Evolutionary conservation across 768 basidiomycete species (phyloP).

Genomic region (Panaeolus cyanescens): DNA sequence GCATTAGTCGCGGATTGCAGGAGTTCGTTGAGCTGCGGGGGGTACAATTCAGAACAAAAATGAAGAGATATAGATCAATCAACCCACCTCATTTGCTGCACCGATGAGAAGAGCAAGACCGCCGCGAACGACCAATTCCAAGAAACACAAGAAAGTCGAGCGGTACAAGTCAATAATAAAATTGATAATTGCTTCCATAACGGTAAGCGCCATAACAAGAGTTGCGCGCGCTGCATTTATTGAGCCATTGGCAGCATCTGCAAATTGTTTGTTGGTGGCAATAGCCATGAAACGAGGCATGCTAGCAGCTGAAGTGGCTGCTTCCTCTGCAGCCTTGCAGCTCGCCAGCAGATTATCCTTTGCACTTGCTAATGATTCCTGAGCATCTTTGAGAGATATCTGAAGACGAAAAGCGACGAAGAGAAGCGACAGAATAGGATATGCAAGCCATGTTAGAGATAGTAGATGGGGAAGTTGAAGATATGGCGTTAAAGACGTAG

Average conservation of each 20-base stretch:
- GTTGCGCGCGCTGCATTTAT: slow-evolving; percentile 76
- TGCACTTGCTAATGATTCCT: slow-evolving; percentile 66
- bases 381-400: slow-evolving; percentile 68
- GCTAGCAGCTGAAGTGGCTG: slow-evolving; percentile 80
- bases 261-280: slow-evolving; percentile 79
- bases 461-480: slow-evolving; percentile 81
- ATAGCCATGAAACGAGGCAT: slow-evolving; percentile 88
- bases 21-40: slow-evolving; percentile 66
- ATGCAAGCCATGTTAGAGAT: slow-evolving; percentile 89
- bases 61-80: background rate
- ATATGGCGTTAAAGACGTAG: slow-evolving; percentile 69
- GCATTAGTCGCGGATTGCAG: slow-evolving; percentile 58
- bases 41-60: slow-evolving; percentile 1
- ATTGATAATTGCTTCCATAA: slow-evolving; percentile 86
- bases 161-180: slow-evolving; percentile 93
- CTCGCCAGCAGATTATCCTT: slow-evolving; percentile 79
- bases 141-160: slow-evolving; percentile 90
- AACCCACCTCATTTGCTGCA: slow-evolving; percentile 79
- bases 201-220: slow-evolving; percentile 73
- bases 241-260: slow-evolving; percentile 76
- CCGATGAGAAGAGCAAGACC: slow-evolving; percentile 77
- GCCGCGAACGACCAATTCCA: slow-evolving; percentile 87
- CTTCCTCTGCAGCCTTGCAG: slow-evolving; percentile 83
- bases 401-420: slow-evolving; percentile 86
- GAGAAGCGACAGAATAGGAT: slow-evolving; percentile 85